Evolutionary conservation across 164 flowering plant genomes (phyloP), one percentile per base, ranked within the genome.

Genomic region (Pachysandra terminalis): DNA sequence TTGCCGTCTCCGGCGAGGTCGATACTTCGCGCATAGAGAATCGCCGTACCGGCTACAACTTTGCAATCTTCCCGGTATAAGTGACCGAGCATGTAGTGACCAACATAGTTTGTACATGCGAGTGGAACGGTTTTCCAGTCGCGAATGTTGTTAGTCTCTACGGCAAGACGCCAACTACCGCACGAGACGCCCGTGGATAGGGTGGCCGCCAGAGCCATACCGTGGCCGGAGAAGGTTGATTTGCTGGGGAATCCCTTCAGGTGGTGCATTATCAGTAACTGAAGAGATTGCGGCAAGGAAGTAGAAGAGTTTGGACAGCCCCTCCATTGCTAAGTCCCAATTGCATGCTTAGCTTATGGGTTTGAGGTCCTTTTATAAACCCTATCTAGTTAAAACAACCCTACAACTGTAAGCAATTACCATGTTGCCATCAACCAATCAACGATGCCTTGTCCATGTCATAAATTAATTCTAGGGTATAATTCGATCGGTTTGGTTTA

Each of bases 51-150:
- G 21, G 59, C 65, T 4, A 69, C 74, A 3, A n/a, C 66, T 22
- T 27, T n/a, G 17, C 0, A 63, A 75, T 75, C 78, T 16, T 35
- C 15, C 41, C 78, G 52, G 58, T 73, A 80, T 56, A 74, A 78
- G 64, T 61, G 32, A 19, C 86, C 82, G 0, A 81, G 68, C 82
- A 86, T 73, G 79, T 86, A 84, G 56, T 84, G 58, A 7, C 82
- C 82, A 3, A 86, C 70, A 17, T 84, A 86, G 12, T 52, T 59
- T 52, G 69, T 82, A 32, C 87, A 86, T 49, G 64, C 61, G 9
- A 14, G 1, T 0, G 90, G 87, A 19, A 79, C 73, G 0, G 67
- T 56, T 26, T 41, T 56, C 90, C n/a, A n/a, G n/a, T n/a, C n/a
- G n/a, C n/a, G n/a, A n/a, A n/a, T n/a, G n/a, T n/a, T n/a, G n/a